These are phyloP conservation scores for Colletotrichum viniferum DNA, from an alignment of 2,329 filamentous ascomycete species.

Conservation along the genomic window DNA sequence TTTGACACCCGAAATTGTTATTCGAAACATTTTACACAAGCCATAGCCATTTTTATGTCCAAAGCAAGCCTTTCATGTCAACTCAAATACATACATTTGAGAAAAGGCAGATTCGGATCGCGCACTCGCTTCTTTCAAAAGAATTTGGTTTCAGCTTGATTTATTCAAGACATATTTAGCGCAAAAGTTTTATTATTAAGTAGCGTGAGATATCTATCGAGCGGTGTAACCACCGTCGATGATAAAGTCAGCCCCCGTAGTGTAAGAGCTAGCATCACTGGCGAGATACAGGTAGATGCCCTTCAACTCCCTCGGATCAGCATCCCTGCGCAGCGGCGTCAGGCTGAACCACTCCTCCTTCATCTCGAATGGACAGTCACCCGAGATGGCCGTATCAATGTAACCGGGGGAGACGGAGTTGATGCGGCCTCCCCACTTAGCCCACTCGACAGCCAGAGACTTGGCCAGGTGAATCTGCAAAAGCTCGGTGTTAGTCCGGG, in stretches of 20 bases:
- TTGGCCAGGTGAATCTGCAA: constrained; percentile 33
- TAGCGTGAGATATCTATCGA: background rate
- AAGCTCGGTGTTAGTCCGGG: background rate
- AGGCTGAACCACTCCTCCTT: constrained; percentile 37
- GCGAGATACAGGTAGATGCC: constrained; percentile 35
- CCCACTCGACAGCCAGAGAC: constrained; percentile 35
- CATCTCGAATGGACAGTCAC: constrained; percentile 35
- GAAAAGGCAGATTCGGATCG: too few relatives aligned
- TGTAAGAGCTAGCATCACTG: constrained; percentile 35
- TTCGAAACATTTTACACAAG: too few relatives aligned
- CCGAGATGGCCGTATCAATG: constrained; percentile 39
- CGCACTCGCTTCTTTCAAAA: too few relatives aligned
- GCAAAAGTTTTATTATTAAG: background rate
- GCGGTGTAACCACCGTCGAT: constrained; percentile 33
- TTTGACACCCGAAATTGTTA: too few relatives aligned
- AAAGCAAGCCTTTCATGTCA: too few relatives aligned
- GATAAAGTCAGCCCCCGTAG: constrained; percentile 35
- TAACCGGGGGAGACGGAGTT: constrained; percentile 39
- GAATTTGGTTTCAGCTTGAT: too few relatives aligned
- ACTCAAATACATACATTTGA: too few relatives aligned
- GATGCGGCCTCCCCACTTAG: constrained; percentile 25
- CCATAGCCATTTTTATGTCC: too few relatives aligned
- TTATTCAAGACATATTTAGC: too few relatives aligned
- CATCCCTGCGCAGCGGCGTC: constrained; percentile 32
- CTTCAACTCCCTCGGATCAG: constrained; percentile 33